Percentiles rank a stretch among this genome's conserved stretches.
Evolutionary conservation across 768 basidiomycete species (phyloP).

Genomic region (Pisolithus sp.): DNA sequence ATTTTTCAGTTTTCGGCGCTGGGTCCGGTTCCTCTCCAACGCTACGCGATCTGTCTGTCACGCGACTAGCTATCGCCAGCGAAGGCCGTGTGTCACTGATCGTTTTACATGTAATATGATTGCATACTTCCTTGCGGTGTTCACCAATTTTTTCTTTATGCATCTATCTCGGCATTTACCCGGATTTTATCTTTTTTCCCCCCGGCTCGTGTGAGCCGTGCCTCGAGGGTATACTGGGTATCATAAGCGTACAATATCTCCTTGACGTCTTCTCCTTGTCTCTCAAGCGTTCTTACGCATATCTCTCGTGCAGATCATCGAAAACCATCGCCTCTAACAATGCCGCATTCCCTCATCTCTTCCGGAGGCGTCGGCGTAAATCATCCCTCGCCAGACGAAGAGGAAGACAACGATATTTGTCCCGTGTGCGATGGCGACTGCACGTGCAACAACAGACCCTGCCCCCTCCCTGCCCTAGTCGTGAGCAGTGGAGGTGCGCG

Average conservation of each 20-base stretch:
- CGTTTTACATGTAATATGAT: slow-evolving; percentile 34
- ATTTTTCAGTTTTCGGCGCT: slow-evolving; percentile 17
- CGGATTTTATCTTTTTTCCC: slow-evolving; percentile 7
- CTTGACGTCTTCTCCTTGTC: slow-evolving; percentile 17
- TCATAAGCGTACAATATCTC: slow-evolving; percentile 17
- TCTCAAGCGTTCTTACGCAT: slow-evolving; percentile 11
- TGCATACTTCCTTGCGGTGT: slow-evolving; percentile 11
- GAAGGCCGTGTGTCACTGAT: slow-evolving; percentile 26
- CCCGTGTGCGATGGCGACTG: slow-evolving; percentile 89
- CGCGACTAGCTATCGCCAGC: slow-evolving; percentile 31
- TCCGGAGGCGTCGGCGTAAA: slow-evolving; percentile 48
- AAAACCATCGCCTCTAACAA: slow-evolving; percentile 51
- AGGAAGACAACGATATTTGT: slow-evolving; percentile 83
- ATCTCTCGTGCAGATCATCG: slow-evolving; percentile 28
- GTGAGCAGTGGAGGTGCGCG: slow-evolving; percentile 29
- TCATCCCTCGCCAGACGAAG: slow-evolving; percentile 40
- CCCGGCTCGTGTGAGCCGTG: slow-evolving; percentile 16
- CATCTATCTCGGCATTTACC: slow-evolving; percentile 9
- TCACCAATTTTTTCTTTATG: slow-evolving; percentile 8
- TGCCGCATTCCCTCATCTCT: slow-evolving; percentile 66
- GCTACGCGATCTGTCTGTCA: slow-evolving; percentile 28
- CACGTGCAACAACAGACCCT: slow-evolving; percentile 57
- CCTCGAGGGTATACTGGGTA: slow-evolving; percentile 9
- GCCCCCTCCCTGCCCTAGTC: slow-evolving; percentile 26
- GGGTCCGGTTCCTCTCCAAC: slow-evolving; percentile 15